phyloP scores from a whole-genome alignment of 1,284 basidiomycete species.

The Apiotrichum veenhuisii region DNA sequence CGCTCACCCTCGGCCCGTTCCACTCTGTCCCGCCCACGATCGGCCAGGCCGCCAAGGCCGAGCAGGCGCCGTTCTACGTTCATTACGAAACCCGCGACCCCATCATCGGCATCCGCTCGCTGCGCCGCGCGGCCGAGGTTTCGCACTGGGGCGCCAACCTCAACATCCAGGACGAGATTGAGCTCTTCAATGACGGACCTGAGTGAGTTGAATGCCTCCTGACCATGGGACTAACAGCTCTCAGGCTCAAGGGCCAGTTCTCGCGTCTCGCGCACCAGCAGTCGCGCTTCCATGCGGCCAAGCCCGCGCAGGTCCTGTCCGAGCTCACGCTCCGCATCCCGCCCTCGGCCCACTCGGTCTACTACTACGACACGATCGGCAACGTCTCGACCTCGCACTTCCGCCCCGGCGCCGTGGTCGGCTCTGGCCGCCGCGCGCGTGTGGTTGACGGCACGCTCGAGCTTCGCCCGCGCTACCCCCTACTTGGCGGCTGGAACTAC shows the following conservation, averaged over 20 bases:
- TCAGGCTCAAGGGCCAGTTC: slow-evolving; percentile 90
- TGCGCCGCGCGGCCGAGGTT: slow-evolving; percentile 78
- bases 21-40: slow-evolving; percentile 63
- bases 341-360: slow-evolving; percentile 70
- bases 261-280: slow-evolving; percentile 87
- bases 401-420: slow-evolving; percentile 54
- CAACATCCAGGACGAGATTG: slow-evolving; percentile 84
- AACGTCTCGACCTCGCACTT: slow-evolving; percentile 95
- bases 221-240: background rate
- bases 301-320: slow-evolving; percentile 66
- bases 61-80: slow-evolving; percentile 65
- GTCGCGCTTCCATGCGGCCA: slow-evolving; percentile 60
- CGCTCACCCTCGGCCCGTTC: slow-evolving; percentile 85
- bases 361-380: slow-evolving; percentile 86
- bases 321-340: slow-evolving; percentile 69
- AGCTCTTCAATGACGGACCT: slow-evolving; percentile 82
- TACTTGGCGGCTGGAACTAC: slow-evolving; percentile 98
- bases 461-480: slow-evolving; percentile 81
- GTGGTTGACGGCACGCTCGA: slow-evolving; percentile 62
- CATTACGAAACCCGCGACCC: slow-evolving; percentile 80
- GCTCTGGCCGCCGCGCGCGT: slow-evolving; percentile 49
- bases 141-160: slow-evolving; percentile 96
- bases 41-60: slow-evolving; percentile 43
- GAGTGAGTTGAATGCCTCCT: too few relatives aligned
- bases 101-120: slow-evolving; percentile 67